Evolutionary conservation across 179 eudicot genomes (phyloP).

Genomic region (Nepenthes alata): DNA sequence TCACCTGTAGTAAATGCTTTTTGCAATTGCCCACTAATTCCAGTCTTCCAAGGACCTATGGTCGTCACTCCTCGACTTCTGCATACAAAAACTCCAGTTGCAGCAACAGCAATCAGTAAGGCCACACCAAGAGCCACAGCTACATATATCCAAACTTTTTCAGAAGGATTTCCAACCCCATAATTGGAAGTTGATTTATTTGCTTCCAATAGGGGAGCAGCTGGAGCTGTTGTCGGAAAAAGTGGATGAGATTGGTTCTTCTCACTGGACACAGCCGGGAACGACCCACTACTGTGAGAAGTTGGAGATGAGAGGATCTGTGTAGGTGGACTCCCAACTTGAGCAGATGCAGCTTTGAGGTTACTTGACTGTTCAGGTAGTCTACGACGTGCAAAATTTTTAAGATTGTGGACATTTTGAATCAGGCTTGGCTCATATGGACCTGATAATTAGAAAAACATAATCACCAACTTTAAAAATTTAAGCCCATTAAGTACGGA

Average conservation of each 20-base stretch:
- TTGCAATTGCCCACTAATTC: slow-evolving; percentile 93
- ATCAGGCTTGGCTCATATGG: slow-evolving; percentile 18
- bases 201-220: slow-evolving; percentile 9
- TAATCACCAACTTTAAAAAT: background rate
- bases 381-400: slow-evolving; percentile 34
- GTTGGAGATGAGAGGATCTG: slow-evolving; percentile 27
- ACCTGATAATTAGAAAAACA: slow-evolving; percentile 21
- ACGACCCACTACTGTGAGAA: slow-evolving; percentile 72
- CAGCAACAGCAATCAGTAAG: slow-evolving; percentile 31
- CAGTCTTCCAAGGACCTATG: slow-evolving; percentile 82
- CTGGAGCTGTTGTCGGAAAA: slow-evolving; percentile 14
- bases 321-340: slow-evolving; percentile 14
- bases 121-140: slow-evolving; percentile 28
- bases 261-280: slow-evolving; percentile 41
- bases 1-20: slow-evolving; percentile 91
- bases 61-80: slow-evolving; percentile 43
- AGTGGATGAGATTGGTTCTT: slow-evolving; percentile 18
- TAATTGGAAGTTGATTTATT: slow-evolving; percentile 16
- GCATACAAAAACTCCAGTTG: slow-evolving; percentile 23
- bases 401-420: slow-evolving; percentile 18
- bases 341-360: slow-evolving; percentile 45
- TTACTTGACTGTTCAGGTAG: slow-evolving; percentile 58
- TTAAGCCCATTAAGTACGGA: background rate
- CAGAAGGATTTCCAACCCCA: slow-evolving; percentile 14
- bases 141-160: slow-evolving; percentile 40